These are phyloP conservation scores for Neopestalotiopsis clavispora DNA, from an alignment of 2,329 filamentous ascomycete species.

Conservation along the genomic window DNA sequence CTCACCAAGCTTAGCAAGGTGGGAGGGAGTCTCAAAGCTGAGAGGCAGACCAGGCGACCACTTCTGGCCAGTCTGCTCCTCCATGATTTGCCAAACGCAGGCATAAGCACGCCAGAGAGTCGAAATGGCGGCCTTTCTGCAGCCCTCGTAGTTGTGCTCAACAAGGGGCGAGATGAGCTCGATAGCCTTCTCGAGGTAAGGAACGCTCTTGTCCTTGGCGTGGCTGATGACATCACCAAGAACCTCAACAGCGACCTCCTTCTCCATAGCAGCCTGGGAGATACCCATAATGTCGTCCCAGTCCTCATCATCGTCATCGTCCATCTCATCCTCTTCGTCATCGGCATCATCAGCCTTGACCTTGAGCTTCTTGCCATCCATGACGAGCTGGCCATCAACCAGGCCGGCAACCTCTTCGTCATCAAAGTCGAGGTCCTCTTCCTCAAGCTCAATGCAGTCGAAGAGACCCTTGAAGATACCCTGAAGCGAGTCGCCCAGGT, in stretches of 20 bases:
- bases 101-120: constrained; percentile 94
- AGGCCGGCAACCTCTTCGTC: constrained; percentile 55
- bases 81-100: constrained; percentile 85
- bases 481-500: constrained; percentile 78
- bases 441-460: constrained; percentile 82
- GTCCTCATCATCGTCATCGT: constrained; percentile 82
- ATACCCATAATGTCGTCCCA: constrained; percentile 85
- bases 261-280: constrained; percentile 90
- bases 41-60: constrained; percentile 90
- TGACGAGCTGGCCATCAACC: constrained; percentile 55
- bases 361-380: constrained; percentile 86
- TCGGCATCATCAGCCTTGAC: constrained; percentile 61
- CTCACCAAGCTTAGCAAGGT: constrained; percentile 84
- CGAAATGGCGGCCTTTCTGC: constrained; percentile 88
- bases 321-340: constrained; percentile 65
- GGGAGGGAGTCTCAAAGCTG: constrained; percentile 76
- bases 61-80: constrained; percentile 78
- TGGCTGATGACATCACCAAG: constrained; percentile 87
- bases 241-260: constrained; percentile 96
- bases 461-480: constrained; percentile 82
- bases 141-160: constrained; percentile 90
- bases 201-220: constrained; percentile 58
- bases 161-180: constrained; percentile 80
- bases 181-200: constrained; percentile 86
- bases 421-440: constrained; percentile 84